Percentiles rank a stretch among this genome's conserved stretches.
Conservation (phyloP, 768 basidiomycete species). For the Mycena crocata region DNA sequence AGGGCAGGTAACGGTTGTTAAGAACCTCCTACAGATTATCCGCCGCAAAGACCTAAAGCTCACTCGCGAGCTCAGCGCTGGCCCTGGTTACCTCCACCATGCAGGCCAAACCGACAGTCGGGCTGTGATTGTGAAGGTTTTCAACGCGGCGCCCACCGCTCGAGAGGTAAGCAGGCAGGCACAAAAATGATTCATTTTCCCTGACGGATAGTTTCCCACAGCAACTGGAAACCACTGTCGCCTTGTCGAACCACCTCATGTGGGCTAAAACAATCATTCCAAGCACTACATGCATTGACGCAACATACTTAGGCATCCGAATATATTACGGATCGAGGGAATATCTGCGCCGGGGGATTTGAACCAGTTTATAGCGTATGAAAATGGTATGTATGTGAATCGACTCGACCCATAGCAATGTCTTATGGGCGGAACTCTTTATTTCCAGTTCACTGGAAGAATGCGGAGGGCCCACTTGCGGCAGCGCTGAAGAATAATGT, state of each 20-base stretch:
- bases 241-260: neutral
- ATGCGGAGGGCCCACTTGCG: slow-evolving; percentile 1
- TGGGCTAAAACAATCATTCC: too few species aligned
- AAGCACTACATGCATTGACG: neutral
- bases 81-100: slow-evolving; percentile 1
- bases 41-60: neutral
- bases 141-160: neutral
- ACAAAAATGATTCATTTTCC: neutral
- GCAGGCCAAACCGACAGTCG: neutral
- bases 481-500: slow-evolving; percentile 4
- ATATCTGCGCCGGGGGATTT: neutral
- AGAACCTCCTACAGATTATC: neutral
- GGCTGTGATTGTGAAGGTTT: slow-evolving; percentile 10
- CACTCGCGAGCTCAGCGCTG: neutral
- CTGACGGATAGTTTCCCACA: neutral
- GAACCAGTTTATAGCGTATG: neutral
- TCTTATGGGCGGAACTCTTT: neutral
- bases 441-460: slow-evolving; percentile 7
- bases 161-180: neutral
- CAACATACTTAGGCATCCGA: neutral
- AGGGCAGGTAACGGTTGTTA: neutral
- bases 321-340: slow-evolving; percentile 1
- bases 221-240: slow-evolving; percentile 2
- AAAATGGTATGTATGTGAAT: neutral
- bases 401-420: neutral